These are phyloP conservation scores for Heterobasidion irregulare DNA, from an alignment of 1,284 basidiomycete species.

Conservation along the genomic window DNA sequence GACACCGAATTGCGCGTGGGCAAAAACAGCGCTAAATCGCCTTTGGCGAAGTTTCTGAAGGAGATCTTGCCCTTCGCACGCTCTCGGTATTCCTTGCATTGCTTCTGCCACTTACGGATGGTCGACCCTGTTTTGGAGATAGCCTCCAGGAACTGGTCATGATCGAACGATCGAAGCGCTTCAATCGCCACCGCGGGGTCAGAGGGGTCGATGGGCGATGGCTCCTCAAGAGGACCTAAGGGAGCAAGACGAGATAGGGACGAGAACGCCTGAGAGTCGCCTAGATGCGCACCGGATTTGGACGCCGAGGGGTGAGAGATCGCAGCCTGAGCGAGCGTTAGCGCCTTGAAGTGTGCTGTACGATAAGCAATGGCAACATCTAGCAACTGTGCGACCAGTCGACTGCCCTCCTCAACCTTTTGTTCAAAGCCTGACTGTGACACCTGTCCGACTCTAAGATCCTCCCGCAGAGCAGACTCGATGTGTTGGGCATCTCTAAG, in stretches of 20 bases:
- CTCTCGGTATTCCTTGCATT: constrained; percentile 90
- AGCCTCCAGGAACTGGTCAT: constrained; percentile 77
- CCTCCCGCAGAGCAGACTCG: constrained; percentile 56
- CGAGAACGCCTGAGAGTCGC: constrained; percentile 31
- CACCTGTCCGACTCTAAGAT: constrained; percentile 48
- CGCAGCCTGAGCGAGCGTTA: constrained; percentile 54
- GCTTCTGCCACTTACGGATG: constrained; percentile 95
- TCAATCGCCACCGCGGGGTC: constrained; percentile 64
- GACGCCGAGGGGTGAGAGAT: constrained; percentile 47
- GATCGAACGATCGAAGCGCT: constrained; percentile 66
- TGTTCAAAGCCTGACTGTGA: constrained; percentile 64
- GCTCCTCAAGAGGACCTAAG: constrained; percentile 50
- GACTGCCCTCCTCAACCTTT: constrained; percentile 46
- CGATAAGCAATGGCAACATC: constrained; percentile 71
- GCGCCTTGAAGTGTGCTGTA: constrained; percentile 61
- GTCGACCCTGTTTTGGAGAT: constrained; percentile 74
- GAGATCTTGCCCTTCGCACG: constrained; percentile 90
- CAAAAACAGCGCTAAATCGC: constrained; percentile 91
- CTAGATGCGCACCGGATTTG: constrained; percentile 13
- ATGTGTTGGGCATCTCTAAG: constrained; percentile 52
- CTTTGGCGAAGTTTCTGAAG: constrained; percentile 87
- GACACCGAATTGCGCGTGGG: constrained; percentile 90
- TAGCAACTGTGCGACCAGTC: constrained; percentile 64
- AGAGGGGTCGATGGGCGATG: constrained; percentile 64
- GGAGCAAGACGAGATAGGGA: constrained; percentile 38